Evolutionary conservation across 2,329 filamentous ascomycete genomes (phyloP), one percentile per base, ranked within the genome.

Genomic region (Sclerotinia trifoliorum): DNA sequence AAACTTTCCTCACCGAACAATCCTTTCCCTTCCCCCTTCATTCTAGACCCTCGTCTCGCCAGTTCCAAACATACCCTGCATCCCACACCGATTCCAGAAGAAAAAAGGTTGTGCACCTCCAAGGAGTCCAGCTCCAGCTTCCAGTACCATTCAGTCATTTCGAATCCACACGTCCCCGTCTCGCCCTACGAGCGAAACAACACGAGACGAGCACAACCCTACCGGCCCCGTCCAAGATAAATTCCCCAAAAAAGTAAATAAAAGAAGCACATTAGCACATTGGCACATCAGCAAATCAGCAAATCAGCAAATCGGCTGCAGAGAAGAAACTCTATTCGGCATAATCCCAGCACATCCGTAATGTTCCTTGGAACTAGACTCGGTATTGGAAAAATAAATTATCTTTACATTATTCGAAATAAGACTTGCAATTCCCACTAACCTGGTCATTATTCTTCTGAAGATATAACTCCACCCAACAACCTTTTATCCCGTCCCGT

Each of bases 121-220:
- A 52, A 52, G n/a, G 39, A 42, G 10, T 52, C 48, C 21, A 49
- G 48, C 2, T 49, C 7, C 46, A 49, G 21, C 6, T 52, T 52
- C 49, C 24, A 52, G 5, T 29, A 21, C 19, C 52, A 55, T 26
- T 39, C 39, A 39, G 3, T 39, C 39, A 39, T 13, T 39, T 10
- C 52, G 32, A 55, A 32, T 19, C 10, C 55, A 17, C 32, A n/a
- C 55, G 32, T 42, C 55, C 32, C 21, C 32, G 32, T 32, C 32
- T 57, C 55, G 55, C 55, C 55, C 32, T 57, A 57, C 55, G 55
- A 57, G 35, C 55, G 55, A 57, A 57, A 57, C 32, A 57, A 39
- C n/a, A 56, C 55, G 21, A 42, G 55, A 51, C 48, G 8, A 11
- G 48, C 48, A 51, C 55, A 42, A 42, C 35, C 55, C 35, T 35